Conservation (phyloP, 139 green algal genomes). For the Asterochloris sp. region DNA sequence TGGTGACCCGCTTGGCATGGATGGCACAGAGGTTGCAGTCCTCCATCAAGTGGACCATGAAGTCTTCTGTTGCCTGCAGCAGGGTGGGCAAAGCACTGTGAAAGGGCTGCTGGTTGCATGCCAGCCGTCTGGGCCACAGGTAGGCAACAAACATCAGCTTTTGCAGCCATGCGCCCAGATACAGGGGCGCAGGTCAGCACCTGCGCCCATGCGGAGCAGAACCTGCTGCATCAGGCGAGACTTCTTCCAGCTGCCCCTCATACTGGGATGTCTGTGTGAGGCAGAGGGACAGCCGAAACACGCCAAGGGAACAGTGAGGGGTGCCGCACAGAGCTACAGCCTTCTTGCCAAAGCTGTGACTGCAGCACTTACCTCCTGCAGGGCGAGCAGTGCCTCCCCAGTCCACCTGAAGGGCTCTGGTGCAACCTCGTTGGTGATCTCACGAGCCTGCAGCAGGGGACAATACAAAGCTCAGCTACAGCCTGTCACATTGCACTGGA, state of each 20-base stretch:
- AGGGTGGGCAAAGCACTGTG: background rate
- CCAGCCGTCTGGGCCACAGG: slow-evolving; percentile 22
- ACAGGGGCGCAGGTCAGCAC: background rate
- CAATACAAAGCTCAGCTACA: background rate
- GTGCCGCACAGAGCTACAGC: no score
- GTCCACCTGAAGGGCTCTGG: slow-evolving; percentile 95
- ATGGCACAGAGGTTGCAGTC: slow-evolving; percentile 95
- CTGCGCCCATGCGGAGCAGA: background rate
- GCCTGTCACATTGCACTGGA: no score
- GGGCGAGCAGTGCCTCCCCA: slow-evolving; percentile 82
- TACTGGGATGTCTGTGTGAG: background rate
- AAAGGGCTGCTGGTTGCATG: background rate
- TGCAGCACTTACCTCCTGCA: slow-evolving; percentile 74
- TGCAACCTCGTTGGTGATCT: slow-evolving; percentile 90
- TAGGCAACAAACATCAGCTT: background rate
- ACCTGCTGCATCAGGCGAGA: background rate
- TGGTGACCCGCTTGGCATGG: slow-evolving; percentile 92
- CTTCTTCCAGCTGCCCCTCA: background rate
- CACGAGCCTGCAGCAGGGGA: slow-evolving; percentile 56
- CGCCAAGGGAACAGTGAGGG: background rate
- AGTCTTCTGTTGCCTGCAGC: slow-evolving; percentile 85
- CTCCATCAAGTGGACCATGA: slow-evolving; percentile 92
- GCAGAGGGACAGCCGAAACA: background rate
- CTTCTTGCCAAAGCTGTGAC: no score
- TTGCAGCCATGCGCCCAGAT: background rate